Conservation (phyloP, 768 basidiomycete species). For the Antrodiella citrinella region DNA sequence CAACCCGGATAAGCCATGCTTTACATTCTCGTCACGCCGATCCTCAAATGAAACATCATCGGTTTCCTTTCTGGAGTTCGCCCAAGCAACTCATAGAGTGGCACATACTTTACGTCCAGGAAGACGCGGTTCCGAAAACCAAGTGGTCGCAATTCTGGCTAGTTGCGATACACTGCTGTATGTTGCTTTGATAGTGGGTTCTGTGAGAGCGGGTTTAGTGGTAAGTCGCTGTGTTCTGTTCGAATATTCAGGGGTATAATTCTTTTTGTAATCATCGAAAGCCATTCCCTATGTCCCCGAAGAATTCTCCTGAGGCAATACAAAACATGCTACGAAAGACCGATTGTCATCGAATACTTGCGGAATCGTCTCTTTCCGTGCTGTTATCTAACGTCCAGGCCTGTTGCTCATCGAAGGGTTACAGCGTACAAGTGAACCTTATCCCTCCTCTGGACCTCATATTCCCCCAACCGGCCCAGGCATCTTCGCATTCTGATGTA, state of each 20-base stretch:
- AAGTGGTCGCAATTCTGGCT: conserved; percentile 2
- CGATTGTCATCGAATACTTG: conserved; percentile 31
- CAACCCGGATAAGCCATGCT: conserved; percentile 2
- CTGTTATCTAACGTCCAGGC: conserved; percentile 24
- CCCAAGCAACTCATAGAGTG: background rate
- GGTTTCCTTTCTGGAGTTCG: conserved; percentile 2
- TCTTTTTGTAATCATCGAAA: background rate
- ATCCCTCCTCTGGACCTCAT: conserved; percentile 9
- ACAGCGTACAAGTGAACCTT: conserved; percentile 11
- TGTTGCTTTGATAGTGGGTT: background rate
- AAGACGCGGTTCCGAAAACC: background rate
- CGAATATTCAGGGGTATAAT: background rate
- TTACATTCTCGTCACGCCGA: background rate
- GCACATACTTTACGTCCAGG: conserved; percentile 4
- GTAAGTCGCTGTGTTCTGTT: background rate
- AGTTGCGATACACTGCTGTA: conserved; percentile 4
- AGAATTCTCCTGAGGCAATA: conserved; percentile 28
- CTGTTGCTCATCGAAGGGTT: conserved; percentile 9
- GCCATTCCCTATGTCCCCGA: conserved; percentile 30
- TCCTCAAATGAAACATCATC: background rate
- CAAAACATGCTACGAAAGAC: conserved; percentile 28
- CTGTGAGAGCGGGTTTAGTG: conserved; percentile 3
- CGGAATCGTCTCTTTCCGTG: conserved; percentile 20
- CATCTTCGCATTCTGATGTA: too few relatives aligned
- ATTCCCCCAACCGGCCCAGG: conserved; percentile 8